Conservation (phyloP, 2,329 filamentous ascomycete species). For the Clonostachys rosea region DNA sequence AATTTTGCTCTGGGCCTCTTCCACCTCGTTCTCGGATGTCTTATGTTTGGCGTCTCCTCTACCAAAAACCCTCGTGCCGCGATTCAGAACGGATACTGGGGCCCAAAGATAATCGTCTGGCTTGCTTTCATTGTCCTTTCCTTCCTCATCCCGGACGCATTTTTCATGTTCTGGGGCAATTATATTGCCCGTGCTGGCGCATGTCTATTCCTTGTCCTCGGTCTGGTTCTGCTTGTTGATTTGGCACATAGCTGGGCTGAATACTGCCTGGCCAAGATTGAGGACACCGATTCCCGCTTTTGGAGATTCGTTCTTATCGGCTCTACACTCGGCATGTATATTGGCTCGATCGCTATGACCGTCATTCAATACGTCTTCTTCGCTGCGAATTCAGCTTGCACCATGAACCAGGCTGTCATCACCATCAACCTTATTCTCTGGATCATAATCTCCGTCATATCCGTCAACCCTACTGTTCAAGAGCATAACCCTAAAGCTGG, state of each 20-base stretch:
- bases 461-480: conserved; percentile 86
- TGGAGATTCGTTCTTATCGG: conserved; percentile 89
- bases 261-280: conserved; percentile 90
- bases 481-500: conserved; percentile 91
- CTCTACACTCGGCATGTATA: conserved; percentile 90
- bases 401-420: conserved; percentile 96
- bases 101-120: conserved; percentile 91
- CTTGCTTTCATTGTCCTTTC: conserved; percentile 80
- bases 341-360: conserved; percentile 88
- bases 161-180: conserved; percentile 95
- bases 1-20: conserved; percentile 96
- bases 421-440: conserved; percentile 88
- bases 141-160: conserved; percentile 91
- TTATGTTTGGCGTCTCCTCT: conserved; percentile 81
- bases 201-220: conserved; percentile 89
- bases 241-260: conserved; percentile 97
- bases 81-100: conserved; percentile 98
- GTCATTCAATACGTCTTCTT: conserved; percentile 98
- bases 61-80: conserved; percentile 84
- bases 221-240: conserved; percentile 88
- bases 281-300: conserved; percentile 75
- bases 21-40: conserved; percentile 78
- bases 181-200: conserved; percentile 86
- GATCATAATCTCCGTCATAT: conserved; percentile 74
- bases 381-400: conserved; percentile 72